Percentiles rank a stretch among this genome's conserved stretches.
Conservation (phyloP, 306 rosid species). For the Quercus ilex region DNA sequence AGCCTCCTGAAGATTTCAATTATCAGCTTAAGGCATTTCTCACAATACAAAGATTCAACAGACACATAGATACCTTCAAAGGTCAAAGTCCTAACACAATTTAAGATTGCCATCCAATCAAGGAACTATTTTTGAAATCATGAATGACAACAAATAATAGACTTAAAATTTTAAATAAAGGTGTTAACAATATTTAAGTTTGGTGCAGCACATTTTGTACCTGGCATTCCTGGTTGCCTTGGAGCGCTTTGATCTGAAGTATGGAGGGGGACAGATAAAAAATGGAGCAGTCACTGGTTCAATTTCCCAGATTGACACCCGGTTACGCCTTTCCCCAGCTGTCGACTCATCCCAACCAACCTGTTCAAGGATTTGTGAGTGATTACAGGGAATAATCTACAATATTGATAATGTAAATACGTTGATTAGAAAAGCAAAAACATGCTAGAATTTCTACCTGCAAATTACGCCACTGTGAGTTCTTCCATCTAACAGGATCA, state of each 20-base stretch:
- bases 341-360: conserved; percentile 99
- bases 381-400: background rate
- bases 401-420: background rate
- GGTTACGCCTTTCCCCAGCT: conserved; percentile 82
- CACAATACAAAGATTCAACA: background rate
- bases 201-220: conserved; percentile 27
- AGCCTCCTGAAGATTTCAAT: background rate
- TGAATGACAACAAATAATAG: background rate
- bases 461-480: conserved; percentile 95
- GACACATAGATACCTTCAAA: background rate
- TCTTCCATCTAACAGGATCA: conserved; percentile 93
- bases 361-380: conserved; percentile 31
- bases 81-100: background rate
- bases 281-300: conserved; percentile 98
- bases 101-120: background rate
- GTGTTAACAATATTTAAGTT: background rate
- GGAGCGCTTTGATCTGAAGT: conserved; percentile 82
- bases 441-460: conserved; percentile 50
- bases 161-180: background rate
- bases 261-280: conserved; percentile 93
- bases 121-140: background rate
- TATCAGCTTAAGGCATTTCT: background rate
- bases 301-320: conserved; percentile 96
- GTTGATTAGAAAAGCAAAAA: background rate
- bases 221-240: conserved; percentile 91